phyloP scores from a whole-genome alignment of 2,329 filamentous ascomycete genomes.

The Aspergillus clavatus region DNA sequence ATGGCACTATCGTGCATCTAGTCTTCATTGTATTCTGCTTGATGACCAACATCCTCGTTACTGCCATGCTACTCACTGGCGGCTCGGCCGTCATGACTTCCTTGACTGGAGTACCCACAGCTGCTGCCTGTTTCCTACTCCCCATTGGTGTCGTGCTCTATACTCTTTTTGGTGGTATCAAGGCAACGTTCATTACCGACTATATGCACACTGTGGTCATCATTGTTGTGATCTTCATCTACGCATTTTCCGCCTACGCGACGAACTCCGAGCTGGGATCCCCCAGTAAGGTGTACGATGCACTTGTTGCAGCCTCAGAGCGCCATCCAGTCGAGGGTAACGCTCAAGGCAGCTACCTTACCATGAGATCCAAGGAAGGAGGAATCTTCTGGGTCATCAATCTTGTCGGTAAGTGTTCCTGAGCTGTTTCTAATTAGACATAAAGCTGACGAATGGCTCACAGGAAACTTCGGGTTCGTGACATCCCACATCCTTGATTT shows the following conservation, averaged over 20 bases:
- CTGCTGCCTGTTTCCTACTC: conserved; percentile 77
- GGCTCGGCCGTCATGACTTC: conserved; percentile 69
- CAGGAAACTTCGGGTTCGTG: conserved; percentile 29
- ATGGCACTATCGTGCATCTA: conserved; percentile 66
- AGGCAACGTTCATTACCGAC: conserved; percentile 81
- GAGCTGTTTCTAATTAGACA: no score
- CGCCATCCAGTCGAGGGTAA: conserved; percentile 76
- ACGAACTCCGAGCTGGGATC: conserved; percentile 68
- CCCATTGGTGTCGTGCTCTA: conserved; percentile 78
- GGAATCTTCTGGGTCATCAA: conserved; percentile 91
- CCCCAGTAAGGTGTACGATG: conserved; percentile 71
- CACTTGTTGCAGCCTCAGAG: conserved; percentile 63
- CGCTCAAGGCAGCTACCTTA: conserved; percentile 74
- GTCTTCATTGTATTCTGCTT: conserved; percentile 79
- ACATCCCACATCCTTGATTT: not conserved
- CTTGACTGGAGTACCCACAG: conserved; percentile 68
- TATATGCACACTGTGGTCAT: conserved; percentile 74
- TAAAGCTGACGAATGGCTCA: conserved; percentile 2
- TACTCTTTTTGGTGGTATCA: conserved; percentile 70
- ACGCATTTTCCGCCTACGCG: conserved; percentile 76
- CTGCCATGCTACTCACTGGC: conserved; percentile 81
- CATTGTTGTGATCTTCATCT: conserved; percentile 78
- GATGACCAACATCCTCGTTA: conserved; percentile 81
- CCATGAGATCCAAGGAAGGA: conserved; percentile 76
- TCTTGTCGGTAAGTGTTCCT: conserved; percentile 69